phyloP scores from a whole-genome alignment of 768 basidiomycete genomes.

The Fistulinella prunicolor region DNA sequence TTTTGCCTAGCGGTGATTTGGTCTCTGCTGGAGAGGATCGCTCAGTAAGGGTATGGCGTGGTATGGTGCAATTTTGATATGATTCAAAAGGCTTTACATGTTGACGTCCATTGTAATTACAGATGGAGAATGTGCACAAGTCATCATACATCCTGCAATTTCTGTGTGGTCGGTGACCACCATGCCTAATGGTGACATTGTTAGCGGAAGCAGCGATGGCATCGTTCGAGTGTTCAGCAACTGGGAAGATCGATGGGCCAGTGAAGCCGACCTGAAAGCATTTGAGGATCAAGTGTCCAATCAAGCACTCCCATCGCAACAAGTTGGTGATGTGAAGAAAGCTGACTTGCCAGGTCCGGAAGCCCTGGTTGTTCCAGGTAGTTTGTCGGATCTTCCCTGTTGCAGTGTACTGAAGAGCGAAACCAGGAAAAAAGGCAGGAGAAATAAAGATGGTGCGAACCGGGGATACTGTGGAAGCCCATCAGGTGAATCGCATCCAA shows the following conservation, averaged over 20 bases:
- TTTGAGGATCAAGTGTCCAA: conserved; percentile 76
- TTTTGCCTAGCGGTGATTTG: conserved; percentile 77
- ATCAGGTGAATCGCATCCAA: conserved; percentile 59
- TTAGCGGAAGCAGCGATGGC: conserved; percentile 88
- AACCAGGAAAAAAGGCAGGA: conserved; percentile 83
- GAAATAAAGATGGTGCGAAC: conserved; percentile 91
- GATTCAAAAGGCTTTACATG: not conserved
- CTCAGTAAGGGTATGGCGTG: conserved; percentile 87
- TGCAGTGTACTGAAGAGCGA: conserved; percentile 6
- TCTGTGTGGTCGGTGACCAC: conserved; percentile 95
- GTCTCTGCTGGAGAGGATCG: conserved; percentile 96
- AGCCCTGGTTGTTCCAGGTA: conserved; percentile 70
- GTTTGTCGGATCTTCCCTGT: not conserved
- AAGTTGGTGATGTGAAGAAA: conserved; percentile 92
- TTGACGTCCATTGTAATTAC: conserved; percentile 6
- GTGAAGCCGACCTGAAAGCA: conserved; percentile 55
- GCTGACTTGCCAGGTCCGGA: conserved; percentile 86
- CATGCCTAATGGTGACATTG: conserved; percentile 89
- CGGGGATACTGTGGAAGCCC: conserved; percentile 79
- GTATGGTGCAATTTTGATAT: conserved; percentile 38
- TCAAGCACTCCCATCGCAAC: conserved; percentile 79
- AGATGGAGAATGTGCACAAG: conserved; percentile 90
- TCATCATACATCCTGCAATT: conserved; percentile 88
- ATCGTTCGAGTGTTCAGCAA: conserved; percentile 83
- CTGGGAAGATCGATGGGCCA: conserved; percentile 70